Percentiles rank a stretch among this genome's conserved stretches.
These are phyloP conservation scores for Aquilaria agallochum DNA, from an alignment of 441 rosid species.

Conservation along the genomic window DNA sequence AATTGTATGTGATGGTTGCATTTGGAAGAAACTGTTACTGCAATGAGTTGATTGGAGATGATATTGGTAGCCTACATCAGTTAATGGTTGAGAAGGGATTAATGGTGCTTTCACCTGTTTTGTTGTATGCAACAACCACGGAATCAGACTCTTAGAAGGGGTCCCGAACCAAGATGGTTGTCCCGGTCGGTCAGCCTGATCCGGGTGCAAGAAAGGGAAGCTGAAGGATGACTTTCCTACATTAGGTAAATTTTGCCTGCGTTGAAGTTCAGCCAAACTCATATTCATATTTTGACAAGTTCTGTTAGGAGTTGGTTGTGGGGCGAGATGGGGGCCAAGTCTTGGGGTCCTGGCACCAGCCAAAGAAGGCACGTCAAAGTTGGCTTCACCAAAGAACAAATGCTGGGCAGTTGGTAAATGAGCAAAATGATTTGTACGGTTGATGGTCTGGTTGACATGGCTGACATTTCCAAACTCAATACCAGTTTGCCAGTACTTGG, in stretches of 20 bases:
- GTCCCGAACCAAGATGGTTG: constrained; percentile 19
- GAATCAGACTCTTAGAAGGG: constrained; percentile 25
- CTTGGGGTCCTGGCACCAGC: constrained; percentile 22
- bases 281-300: constrained; percentile 14
- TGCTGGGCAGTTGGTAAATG: constrained; percentile 20
- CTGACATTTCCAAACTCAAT: constrained; percentile 18
- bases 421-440: constrained; percentile 20
- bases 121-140: constrained; percentile 32
- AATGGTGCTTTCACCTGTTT: constrained; percentile 15
- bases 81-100: constrained; percentile 17
- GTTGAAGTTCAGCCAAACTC: constrained; percentile 20
- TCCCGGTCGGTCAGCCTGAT: constrained; percentile 17
- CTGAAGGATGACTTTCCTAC: constrained; percentile 24
- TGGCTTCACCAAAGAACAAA: constrained; percentile 18
- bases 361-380: constrained; percentile 24
- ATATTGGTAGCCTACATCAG: constrained; percentile 9
- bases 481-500: constrained; percentile 22
- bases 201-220: constrained; percentile 37
- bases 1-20: constrained; percentile 15
- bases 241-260: constrained; percentile 21
- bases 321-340: constrained; percentile 16
- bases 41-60: constrained; percentile 12
- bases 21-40: constrained; percentile 7
- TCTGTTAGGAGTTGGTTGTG: constrained; percentile 14
- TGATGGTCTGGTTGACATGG: constrained; percentile 13